Base-by-base conservation (phyloP, 1,284 basidiomycete genomes). In the Paramarasmius palmivorus region DNA sequence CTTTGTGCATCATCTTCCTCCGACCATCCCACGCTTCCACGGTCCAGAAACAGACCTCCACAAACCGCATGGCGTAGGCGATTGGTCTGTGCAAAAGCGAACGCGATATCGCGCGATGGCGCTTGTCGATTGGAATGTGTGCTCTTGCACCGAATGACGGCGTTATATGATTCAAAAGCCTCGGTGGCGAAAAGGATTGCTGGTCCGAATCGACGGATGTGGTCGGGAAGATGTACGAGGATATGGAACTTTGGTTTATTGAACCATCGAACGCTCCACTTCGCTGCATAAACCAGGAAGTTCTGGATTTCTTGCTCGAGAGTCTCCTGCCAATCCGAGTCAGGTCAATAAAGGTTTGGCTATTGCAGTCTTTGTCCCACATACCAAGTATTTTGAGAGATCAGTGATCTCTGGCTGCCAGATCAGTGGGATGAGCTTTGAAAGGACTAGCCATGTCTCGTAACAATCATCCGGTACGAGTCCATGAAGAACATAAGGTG, bases 81-180 rank as follows among this genome's bases (percentile, higher is more conserved):
- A 20, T 54, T 41, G 1, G 55, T 57, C 38, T 68, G 65, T 2
- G 68, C 70, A 58, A 76, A 71, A 2, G 62, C 63, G 2, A 46
- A 19, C 0, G 69, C 73, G 51, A 78, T 77, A 51, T 78, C 75
- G 0, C 62, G 59, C 1, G 70, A 74, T 0, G 73, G 75, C 1
- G 77, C 72, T 12, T 73, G 73, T 0, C 68, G 63, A 56, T 79
- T 81, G 0, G 67, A 70, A 38, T 75, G 68, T 1, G 79, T 59
- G 57, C 76, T 77, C n/a, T 65, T 63, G 0, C 61, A 51, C 0
- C 71, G 65, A 10, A 79, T 75, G 7, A 79, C 64, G 1, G 68
- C 66, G 62, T 79, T 79, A 64, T 68, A 78, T 0, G 70, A 76
- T 57, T 79, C 74, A 54, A 78, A 79, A 0, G 55, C 63, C 49